Evolutionary conservation across 1,139 yeast genomes (phyloP), one percentile per base, ranked within the genome.

Genomic region (Hemisphaericaspora lyxosophila): DNA sequence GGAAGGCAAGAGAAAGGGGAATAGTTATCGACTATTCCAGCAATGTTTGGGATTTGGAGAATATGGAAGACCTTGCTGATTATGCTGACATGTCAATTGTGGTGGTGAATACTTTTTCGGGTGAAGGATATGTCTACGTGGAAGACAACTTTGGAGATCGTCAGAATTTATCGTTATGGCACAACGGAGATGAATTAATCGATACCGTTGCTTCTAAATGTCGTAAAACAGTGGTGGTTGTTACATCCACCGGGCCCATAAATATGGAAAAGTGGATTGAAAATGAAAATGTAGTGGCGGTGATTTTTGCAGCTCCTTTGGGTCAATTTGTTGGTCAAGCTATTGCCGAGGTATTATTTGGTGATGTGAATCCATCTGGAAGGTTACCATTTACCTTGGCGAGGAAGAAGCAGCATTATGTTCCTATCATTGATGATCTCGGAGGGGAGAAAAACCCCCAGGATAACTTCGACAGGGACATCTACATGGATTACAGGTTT

Each of bases 311-410:
- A 5, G 72, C 81, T 9, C 82, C 84, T 4, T 66, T 75, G 38
- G 85, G 85, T 17, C 82, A 80, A 51, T 77, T 62, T 45, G 63
- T 61, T 22, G 75, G 74, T 2, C 57, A 62, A 38, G 72, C 73
- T 1, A 50, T 69, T 19, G 64, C 72, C 2, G 73, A 69, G 36
- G 67, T 69, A 0, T 46, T 69, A 11, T 80, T 78, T 58, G 86
- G 86, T 2, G 81, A 75, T 29, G 65, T 62, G 16, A 76, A 76
- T 46, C 85, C 85, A 6, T 75, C 82, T 15, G 86, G 85, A 3
- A 71, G 75, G 46, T 62, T 80, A 33, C 85, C 86, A 0, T 80
- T 79, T 48, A 79, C 85, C 1, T 70, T 80, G 48, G 84, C 85
- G 9, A 72, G 67, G 51, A 73, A 76, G 46, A 65, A 62, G 33